These are phyloP conservation scores for Colletotrichum theobromicola DNA, from an alignment of 2,329 filamentous ascomycete genomes.

Conservation along the genomic window DNA sequence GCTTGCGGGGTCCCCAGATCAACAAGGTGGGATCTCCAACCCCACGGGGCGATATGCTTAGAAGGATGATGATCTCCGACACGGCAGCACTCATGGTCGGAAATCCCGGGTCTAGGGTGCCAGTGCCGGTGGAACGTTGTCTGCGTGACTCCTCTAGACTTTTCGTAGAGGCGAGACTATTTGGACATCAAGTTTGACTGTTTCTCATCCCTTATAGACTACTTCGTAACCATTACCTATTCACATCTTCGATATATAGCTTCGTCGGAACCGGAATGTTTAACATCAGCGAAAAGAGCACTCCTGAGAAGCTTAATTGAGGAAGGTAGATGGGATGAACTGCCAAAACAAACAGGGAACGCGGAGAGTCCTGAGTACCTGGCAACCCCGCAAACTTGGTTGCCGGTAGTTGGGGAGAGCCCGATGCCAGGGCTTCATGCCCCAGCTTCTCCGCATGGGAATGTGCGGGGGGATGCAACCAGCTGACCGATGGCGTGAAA, in stretches of 20 bases:
- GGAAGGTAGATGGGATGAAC: not conserved
- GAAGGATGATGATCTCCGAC: conserved; percentile 1
- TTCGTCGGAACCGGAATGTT: not conserved
- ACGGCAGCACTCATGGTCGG: not conserved
- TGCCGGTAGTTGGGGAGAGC: not conserved
- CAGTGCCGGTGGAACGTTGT: not conserved
- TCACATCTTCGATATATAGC: not conserved
- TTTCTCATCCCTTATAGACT: not conserved
- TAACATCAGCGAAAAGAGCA: not conserved
- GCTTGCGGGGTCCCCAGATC: conserved; percentile 11
- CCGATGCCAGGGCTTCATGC: not conserved
- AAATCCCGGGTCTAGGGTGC: not conserved
- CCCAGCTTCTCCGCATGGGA: conserved; percentile 5
- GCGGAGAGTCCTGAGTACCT: not conserved
- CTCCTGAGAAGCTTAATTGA: not conserved
- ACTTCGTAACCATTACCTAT: not conserved
- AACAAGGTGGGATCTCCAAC: not conserved
- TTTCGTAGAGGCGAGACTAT: not conserved
- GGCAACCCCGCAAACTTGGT: not conserved
- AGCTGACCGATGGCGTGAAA: not conserved
- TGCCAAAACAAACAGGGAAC: not conserved
- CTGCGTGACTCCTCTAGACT: not conserved
- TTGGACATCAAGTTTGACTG: not conserved
- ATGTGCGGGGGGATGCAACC: not conserved
- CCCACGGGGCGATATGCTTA: not conserved